These are phyloP conservation scores for Conticribra weissflogii DNA, from an alignment of 108 stramenopile species.

Conservation along the genomic window DNA sequence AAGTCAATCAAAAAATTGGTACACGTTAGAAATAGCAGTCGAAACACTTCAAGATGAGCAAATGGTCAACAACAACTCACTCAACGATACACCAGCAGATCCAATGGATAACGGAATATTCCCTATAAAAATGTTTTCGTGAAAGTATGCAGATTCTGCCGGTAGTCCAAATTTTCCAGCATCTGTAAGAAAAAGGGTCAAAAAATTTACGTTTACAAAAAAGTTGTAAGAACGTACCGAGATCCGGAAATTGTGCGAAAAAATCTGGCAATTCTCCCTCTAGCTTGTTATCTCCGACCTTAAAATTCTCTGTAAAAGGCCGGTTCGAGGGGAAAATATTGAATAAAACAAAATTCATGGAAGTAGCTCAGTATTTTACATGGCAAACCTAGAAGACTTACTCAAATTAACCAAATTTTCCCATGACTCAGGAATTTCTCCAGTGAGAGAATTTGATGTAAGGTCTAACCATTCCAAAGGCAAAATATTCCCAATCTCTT, in stretches of 20 bases:
- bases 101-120: background rate
- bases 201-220: too few species aligned
- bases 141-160: background rate
- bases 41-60: background rate
- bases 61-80: background rate
- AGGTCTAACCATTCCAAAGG: conserved; percentile 29
- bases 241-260: conserved; percentile 21
- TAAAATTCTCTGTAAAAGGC: background rate
- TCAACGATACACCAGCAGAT: background rate
- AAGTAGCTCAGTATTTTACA: too few species aligned
- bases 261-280: conserved; percentile 20
- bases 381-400: background rate
- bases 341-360: too few species aligned
- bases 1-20: background rate
- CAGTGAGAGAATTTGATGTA: conserved; percentile 34
- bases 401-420: conserved; percentile 26
- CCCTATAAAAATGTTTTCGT: background rate
- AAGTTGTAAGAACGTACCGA: conserved; percentile 7
- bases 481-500: conserved; percentile 12
- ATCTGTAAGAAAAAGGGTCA: too few species aligned
- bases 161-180: background rate
- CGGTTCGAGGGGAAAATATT: background rate
- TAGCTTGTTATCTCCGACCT: conserved; percentile 12
- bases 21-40: too few species aligned
- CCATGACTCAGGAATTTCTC: conserved; percentile 28